Evolutionary conservation across 257 asterid species (phyloP), one percentile per base, ranked within the genome.

Genomic region (Haberlea rhodopensis): DNA sequence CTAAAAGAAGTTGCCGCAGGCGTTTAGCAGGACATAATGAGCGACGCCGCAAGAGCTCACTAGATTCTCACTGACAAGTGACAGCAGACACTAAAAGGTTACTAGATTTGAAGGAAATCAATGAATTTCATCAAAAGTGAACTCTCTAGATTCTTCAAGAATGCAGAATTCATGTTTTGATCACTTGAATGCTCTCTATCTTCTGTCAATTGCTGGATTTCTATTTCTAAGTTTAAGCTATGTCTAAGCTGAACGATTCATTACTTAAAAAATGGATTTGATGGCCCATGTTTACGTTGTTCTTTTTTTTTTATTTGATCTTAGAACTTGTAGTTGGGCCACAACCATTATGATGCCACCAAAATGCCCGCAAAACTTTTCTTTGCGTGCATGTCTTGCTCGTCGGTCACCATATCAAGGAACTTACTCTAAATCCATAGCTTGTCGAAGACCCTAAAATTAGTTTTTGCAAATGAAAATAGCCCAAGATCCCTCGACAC

Each of bases 21-120:
- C 89, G 94, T 53, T 76, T 90, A 77, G 96, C 96, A 18, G 96
- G 95, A 63, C 97, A 90, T 71, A 90, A 90, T 53, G 94, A 84
- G 78, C 87, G 96, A 21, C 95, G 97, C 54, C 95, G 97, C 64
- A 84, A 86, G 79, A 81, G 80, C 76, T 74, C 90, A 9, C 68
- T 67, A 4, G 97, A 87, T 60, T 70, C 89, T 66, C 85, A 71
- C 0, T 85, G 79, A 73, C 78, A 82, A 63, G 79, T 63, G 72
- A 72, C 57, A 69, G n/a, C 20, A 4, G 51, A 43, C 26, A 66
- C 23, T 40, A 51, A 63, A 60, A 68, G 26, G 53, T 65, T 53
- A 68, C 57, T 53, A 11, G 23, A 28, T 60, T 37, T 60, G 45
- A 60, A 63, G 69, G 60, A 57, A 45, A 31, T 28, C 63, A 52